phyloP scores from a whole-genome alignment of 306 rosid species.

The Casuarina equisetifolia region DNA sequence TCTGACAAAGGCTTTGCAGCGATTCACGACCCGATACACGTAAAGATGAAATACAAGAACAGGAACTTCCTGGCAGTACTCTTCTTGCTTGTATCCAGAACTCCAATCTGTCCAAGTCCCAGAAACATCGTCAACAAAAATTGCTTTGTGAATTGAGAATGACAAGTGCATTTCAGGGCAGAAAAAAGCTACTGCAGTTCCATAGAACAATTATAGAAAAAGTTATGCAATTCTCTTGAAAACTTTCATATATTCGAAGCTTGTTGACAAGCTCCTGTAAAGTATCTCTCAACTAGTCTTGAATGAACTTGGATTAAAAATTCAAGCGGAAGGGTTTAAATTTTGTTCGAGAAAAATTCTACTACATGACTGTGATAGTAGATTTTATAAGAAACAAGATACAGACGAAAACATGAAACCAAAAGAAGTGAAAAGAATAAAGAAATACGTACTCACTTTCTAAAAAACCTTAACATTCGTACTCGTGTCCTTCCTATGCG shows the following conservation, averaged over 20 bases:
- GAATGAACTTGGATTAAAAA: too few relatives aligned
- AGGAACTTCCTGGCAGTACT: background rate
- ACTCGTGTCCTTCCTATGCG: background rate
- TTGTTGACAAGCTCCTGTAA: too few relatives aligned
- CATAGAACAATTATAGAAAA: background rate
- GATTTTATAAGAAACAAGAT: background rate
- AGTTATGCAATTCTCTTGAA: too few relatives aligned
- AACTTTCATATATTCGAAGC: too few relatives aligned
- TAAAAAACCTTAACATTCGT: too few relatives aligned
- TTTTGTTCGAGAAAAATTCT: too few relatives aligned
- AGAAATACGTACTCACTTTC: too few relatives aligned
- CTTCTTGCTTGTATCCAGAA: background rate
- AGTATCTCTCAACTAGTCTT: too few relatives aligned
- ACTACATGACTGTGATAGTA: background rate
- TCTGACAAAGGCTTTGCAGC: background rate
- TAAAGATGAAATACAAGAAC: background rate
- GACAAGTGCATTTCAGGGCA: background rate
- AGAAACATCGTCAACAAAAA: conserved; percentile 14
- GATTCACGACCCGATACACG: background rate
- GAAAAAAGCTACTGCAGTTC: background rate
- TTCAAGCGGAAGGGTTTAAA: too few relatives aligned
- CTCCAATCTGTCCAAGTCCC: conserved; percentile 1
- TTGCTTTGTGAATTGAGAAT: conserved; percentile 1
- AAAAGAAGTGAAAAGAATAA: too few relatives aligned
- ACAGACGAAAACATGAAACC: background rate